Conservation (phyloP, 2,329 filamentous ascomycete genomes). For the Lithohypha guttulata region DNA sequence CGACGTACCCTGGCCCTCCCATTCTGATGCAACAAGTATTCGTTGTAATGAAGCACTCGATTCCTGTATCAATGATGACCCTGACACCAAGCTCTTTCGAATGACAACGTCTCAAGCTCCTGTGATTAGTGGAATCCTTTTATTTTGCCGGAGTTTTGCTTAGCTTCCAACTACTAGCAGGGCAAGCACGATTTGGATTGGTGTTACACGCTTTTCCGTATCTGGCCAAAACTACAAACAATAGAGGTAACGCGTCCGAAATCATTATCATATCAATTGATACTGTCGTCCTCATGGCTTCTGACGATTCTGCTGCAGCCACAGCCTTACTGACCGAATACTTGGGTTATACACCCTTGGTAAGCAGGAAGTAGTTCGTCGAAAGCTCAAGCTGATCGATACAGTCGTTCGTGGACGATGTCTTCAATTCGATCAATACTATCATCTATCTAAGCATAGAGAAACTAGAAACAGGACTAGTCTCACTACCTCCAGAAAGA, state of each 20-base stretch:
- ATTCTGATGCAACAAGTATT: conserved; percentile 11
- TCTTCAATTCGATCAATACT: conserved; percentile 93
- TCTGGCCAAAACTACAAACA: not conserved
- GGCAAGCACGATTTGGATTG: no score
- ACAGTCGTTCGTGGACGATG: conserved; percentile 89
- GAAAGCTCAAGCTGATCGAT: conserved; percentile 13
- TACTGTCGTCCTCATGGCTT: conserved; percentile 10
- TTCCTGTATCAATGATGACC: no score
- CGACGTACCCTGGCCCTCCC: conserved; percentile 22
- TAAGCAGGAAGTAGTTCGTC: conserved; percentile 36
- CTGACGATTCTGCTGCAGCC: conserved; percentile 25
- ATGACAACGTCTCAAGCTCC: no score
- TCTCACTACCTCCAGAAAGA: conserved; percentile 58
- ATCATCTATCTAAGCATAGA: conserved; percentile 82
- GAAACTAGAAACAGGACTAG: conserved; percentile 72
- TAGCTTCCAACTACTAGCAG: no score
- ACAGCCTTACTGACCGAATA: conserved; percentile 78
- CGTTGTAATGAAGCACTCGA: conserved; percentile 10
- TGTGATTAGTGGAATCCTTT: no score
- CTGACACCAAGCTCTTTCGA: no score
- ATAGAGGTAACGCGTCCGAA: not conserved
- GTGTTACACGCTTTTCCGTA: no score
- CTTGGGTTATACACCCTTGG: conserved; percentile 85
- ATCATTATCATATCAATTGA: not conserved
- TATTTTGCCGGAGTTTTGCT: no score